These are phyloP conservation scores for Termitomyces sp. DNA, from an alignment of 768 basidiomycete species.

Conservation along the genomic window DNA sequence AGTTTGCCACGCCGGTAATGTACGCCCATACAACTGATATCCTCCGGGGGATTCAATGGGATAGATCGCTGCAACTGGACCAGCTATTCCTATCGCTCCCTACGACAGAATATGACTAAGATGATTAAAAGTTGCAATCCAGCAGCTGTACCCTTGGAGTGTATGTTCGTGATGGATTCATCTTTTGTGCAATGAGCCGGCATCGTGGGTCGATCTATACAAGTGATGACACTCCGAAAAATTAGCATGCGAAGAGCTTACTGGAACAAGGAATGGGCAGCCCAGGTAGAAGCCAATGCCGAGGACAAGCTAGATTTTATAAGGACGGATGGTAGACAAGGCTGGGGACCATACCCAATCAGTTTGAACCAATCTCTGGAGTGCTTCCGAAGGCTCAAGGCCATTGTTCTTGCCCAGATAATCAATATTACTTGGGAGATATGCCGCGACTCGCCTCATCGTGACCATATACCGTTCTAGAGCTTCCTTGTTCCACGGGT, in stretches of 20 bases:
- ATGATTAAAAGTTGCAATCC: not conserved
- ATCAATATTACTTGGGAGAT: constrained; percentile 64
- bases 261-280: constrained; percentile 59
- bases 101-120: constrained; percentile 15
- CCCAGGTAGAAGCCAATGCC: constrained; percentile 63
- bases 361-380: constrained; percentile 41
- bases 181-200: constrained; percentile 62
- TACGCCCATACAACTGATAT: constrained; percentile 23
- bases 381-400: constrained; percentile 35
- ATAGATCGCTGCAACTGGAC: constrained; percentile 61
- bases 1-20: constrained; percentile 61
- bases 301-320: constrained; percentile 42
- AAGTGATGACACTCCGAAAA: not conserved
- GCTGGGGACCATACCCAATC: constrained; percentile 38
- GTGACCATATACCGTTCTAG: constrained; percentile 53
- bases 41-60: constrained; percentile 55
- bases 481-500: constrained; percentile 52
- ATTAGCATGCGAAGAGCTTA: constrained; percentile 19
- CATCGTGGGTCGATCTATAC: constrained; percentile 48
- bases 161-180: constrained; percentile 67
- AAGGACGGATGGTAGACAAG: not conserved
- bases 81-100: constrained; percentile 71
- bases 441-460: constrained; percentile 52
- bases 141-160: constrained; percentile 44
- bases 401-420: constrained; percentile 65